Evolutionary conservation across 495 filamentous ascomycete species (phyloP), one percentile per base, ranked within the genome.

Genomic region (Lepidopterella palustris): DNA sequence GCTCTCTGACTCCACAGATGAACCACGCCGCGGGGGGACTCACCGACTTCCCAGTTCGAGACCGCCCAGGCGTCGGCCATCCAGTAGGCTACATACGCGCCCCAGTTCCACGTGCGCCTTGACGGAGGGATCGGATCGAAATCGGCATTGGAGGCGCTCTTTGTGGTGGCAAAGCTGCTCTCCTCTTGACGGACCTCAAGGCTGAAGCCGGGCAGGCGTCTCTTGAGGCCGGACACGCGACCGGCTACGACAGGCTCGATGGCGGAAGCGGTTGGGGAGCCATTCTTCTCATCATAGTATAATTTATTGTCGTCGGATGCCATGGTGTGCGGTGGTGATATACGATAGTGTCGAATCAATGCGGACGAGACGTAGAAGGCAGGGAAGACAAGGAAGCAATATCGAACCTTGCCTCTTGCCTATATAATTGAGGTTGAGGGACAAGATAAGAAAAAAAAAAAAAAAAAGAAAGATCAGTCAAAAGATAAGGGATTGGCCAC

Each of bases 1-100:
- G n/a, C 18, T 26, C 18, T 25, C 26, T 28, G 23, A 29, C 35
- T 45, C 29, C 25, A 27, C 53, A 18, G 18, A 20, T 26, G 55
- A 31, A 57, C 5, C 53, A 50, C 25, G 29, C 29, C 2, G 26
- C 45, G 47, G 25, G 51, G n/a, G 26, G 58, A 65, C 55, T 65
- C 52, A 65, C 62, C 62, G 35, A 65, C 63, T 62, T 65, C 63
- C 63, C 63, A 65, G 39, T 65, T 65, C 1, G 63, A 65, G 15
- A 65, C 63, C n/a, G 63, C 63, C 63, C 63, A 65, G 45, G 59
- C 63, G 29, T 65, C 63, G 50, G 63, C 63, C 63, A 65, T 65
- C 63, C 63, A 65, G 55, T 65, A 65, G 11, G 63, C 63, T n/a
- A 65, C 59, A 55, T 62, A 65, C 5, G 57, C 57, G 47, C 57